Conservation (phyloP, 495 filamentous ascomycete genomes). For the Melanomma pulvis-pyrius region DNA sequence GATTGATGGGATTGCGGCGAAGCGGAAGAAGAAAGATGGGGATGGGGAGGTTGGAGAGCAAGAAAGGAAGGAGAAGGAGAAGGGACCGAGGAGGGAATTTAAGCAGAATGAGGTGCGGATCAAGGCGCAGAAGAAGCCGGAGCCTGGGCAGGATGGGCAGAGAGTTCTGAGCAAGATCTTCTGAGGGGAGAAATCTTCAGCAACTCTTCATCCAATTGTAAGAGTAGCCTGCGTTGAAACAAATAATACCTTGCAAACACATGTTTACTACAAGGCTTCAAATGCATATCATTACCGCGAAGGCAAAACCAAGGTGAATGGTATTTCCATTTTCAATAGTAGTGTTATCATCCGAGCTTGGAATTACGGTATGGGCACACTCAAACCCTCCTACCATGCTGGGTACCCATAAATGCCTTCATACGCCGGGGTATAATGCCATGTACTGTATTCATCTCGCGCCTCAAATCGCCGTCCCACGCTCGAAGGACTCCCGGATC, state of each 20-base stretch:
- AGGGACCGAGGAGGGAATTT: slow-evolving; percentile 62
- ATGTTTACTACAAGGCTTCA: not conserved
- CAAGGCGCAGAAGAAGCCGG: slow-evolving; percentile 53
- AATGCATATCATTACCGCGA: not conserved
- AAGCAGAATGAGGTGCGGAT: slow-evolving; percentile 66
- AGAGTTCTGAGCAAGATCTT: slow-evolving; percentile 83
- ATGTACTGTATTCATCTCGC: not conserved
- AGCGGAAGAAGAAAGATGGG: slow-evolving; percentile 67
- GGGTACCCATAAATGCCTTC: not conserved
- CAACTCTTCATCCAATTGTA: not conserved
- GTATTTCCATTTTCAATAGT: not conserved
- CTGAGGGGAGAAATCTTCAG: slow-evolving; percentile 40
- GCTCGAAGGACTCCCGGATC: slow-evolving; percentile 96
- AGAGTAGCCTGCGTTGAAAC: not conserved
- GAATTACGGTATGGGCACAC: not conserved
- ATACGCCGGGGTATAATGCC: slow-evolving; percentile 3
- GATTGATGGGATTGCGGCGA: slow-evolving; percentile 44
- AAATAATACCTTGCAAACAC: too few relatives aligned
- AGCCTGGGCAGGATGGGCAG: slow-evolving; percentile 67
- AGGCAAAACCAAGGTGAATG: not conserved
- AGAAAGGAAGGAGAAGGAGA: slow-evolving; percentile 37
- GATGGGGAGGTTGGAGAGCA: slow-evolving; percentile 57
- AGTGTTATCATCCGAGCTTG: not conserved
- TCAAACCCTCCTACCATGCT: not conserved
- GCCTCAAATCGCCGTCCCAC: slow-evolving; percentile 80